Percentiles rank a stretch among this genome's conserved stretches.
phyloP scores from a whole-genome alignment of 139 green algal genomes.

The Tetradesmus lagerheimii region DNA sequence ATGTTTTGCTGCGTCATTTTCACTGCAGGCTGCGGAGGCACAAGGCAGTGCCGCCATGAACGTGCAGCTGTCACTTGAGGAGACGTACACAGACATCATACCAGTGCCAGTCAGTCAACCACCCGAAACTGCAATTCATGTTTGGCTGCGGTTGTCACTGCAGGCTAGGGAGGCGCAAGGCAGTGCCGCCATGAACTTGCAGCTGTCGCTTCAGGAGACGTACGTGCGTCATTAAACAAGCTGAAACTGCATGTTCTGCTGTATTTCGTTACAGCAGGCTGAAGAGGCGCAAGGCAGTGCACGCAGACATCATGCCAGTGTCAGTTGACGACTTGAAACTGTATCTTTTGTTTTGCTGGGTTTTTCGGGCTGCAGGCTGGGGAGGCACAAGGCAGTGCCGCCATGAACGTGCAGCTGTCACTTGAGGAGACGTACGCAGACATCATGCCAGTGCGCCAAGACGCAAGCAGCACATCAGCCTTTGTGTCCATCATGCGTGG shows the following conservation, averaged over 20 bases:
- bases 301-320: slow-evolving; percentile 87
- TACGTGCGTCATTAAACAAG: too few relatives aligned
- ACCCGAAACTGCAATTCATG: not conserved
- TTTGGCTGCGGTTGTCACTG: not conserved
- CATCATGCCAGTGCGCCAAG: slow-evolving; percentile 77
- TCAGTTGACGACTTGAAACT: too few relatives aligned
- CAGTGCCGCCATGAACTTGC: slow-evolving; percentile 81
- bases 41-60: slow-evolving; percentile 74
- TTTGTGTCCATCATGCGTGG: slow-evolving; percentile 92
- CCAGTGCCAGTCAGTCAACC: too few relatives aligned
- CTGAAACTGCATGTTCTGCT: too few relatives aligned
- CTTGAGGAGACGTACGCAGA: slow-evolving; percentile 93
- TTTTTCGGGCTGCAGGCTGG: not conserved
- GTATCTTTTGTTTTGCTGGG: too few relatives aligned
- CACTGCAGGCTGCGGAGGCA: not conserved
- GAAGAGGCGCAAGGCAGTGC: too few relatives aligned
- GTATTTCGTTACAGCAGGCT: too few relatives aligned
- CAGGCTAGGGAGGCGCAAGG: not conserved
- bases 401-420: slow-evolving; percentile 89
- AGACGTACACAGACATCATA: slow-evolving; percentile 92
- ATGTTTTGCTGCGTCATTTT: too few relatives aligned
- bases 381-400: slow-evolving; percentile 28
- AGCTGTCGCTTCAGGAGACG: slow-evolving; percentile 89
- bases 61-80: slow-evolving; percentile 84
- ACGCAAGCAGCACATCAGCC: slow-evolving; percentile 52